Evolutionary conservation across 2,329 filamentous ascomycete species (phyloP).

Genomic region (Curvularia verruculosa): DNA sequence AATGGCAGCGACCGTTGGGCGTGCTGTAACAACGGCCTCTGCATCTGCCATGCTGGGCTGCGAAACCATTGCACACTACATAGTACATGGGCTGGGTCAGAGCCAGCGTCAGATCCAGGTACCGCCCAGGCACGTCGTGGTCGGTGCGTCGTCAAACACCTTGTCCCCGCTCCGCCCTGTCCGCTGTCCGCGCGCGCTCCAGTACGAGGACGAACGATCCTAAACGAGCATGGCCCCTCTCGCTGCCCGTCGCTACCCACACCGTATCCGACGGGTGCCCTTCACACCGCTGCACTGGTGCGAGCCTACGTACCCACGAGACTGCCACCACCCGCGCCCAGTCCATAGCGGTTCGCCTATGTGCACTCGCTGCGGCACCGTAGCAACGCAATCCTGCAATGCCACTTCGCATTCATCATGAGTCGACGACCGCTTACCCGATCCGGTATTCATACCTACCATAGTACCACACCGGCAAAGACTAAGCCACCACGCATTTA

Average conservation of each 20-base stretch:
- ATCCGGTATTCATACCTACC: not conserved
- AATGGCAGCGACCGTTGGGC: not conserved
- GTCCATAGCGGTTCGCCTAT: constrained; percentile 6
- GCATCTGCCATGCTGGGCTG: not conserved
- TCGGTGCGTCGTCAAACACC: constrained; percentile 10
- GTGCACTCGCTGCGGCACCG: constrained; percentile 16
- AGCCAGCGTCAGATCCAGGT: constrained; percentile 6
- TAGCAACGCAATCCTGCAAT: constrained; percentile 22
- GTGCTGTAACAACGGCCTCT: not conserved
- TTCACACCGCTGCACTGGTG: constrained; percentile 32
- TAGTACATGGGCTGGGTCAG: not conserved
- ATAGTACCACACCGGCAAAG: not conserved
- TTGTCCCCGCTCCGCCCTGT: constrained; percentile 22
- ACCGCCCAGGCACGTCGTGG: constrained; percentile 11
- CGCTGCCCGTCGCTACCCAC: not conserved
- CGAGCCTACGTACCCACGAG: constrained; percentile 19
- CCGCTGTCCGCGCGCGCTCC: constrained; percentile 11
- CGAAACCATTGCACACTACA: not conserved
- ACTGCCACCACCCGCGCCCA: constrained; percentile 5
- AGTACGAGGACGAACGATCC: constrained; percentile 20
- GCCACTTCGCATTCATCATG: constrained; percentile 16
- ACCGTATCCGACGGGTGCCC: constrained; percentile 1
- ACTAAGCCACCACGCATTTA: constrained; percentile 13
- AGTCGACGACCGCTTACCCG: constrained; percentile 17
- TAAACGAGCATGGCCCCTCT: constrained; percentile 13